Conservation (phyloP, 345 rosid species). For the Populus alba region DNA sequence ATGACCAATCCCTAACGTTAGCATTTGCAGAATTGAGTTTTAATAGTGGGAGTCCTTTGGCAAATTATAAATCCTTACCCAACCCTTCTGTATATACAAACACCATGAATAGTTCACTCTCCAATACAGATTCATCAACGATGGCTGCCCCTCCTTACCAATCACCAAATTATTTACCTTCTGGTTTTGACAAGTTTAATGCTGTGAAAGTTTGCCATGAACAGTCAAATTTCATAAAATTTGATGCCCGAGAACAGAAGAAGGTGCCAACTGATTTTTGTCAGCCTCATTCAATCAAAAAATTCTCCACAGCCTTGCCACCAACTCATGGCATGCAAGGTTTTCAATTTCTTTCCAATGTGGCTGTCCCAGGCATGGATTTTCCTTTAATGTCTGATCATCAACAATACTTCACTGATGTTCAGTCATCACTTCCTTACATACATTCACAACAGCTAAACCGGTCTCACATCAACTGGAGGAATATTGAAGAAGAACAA, state of each 20-base stretch:
- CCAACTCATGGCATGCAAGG: constrained; percentile 44
- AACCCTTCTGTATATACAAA: constrained; percentile 19
- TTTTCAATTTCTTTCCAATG: constrained; percentile 36
- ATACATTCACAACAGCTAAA: constrained; percentile 37
- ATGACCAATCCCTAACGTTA: constrained; percentile 51
- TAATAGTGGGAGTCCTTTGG: constrained; percentile 22
- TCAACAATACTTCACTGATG: constrained; percentile 43
- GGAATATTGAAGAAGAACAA: constrained; percentile 48
- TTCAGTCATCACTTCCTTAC: constrained; percentile 42
- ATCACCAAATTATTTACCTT: constrained; percentile 30
- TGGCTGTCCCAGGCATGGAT: constrained; percentile 40
- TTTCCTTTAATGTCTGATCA: constrained; percentile 41
- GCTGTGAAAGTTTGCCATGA: constrained; percentile 32
- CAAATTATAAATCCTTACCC: constrained; percentile 25
- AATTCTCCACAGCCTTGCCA: constrained; percentile 36
- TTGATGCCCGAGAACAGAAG: constrained; percentile 34
- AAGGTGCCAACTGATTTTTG: constrained; percentile 45
- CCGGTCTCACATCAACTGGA: constrained; percentile 45
- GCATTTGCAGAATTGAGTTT: constrained; percentile 50
- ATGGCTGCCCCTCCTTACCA: constrained; percentile 38
- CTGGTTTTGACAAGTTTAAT: constrained; percentile 37
- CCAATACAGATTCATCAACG: constrained; percentile 24
- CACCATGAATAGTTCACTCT: constrained; percentile 27
- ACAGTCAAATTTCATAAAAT: constrained; percentile 21
- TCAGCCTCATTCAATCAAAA: constrained; percentile 32